Percentiles rank a stretch among this genome's conserved stretches.
These are phyloP conservation scores for Fagopyrum esculentum DNA, from an alignment of 148 eudicot genomes.

Conservation along the genomic window DNA sequence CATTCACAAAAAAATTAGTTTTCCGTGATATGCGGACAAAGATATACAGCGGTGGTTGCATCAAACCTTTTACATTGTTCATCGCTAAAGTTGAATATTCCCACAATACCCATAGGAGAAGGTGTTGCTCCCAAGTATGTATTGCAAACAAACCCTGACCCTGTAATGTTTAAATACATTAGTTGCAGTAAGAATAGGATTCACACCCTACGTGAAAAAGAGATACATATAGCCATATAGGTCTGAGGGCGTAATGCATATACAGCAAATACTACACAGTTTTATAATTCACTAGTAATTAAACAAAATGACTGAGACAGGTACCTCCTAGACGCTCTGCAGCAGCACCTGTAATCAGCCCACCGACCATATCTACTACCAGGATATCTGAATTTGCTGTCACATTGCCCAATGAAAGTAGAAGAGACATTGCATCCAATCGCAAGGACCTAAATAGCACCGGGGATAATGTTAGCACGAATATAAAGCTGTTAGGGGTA, in stretches of 20 bases:
- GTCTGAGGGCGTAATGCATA: background rate
- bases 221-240: background rate
- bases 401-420: slow-evolving; percentile 81
- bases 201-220: background rate
- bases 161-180: slow-evolving; percentile 29
- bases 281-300: background rate
- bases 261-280: background rate
- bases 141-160: slow-evolving; percentile 82
- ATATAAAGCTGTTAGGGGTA: background rate
- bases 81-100: slow-evolving; percentile 78
- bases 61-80: slow-evolving; percentile 67
- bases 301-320: slow-evolving; percentile 7
- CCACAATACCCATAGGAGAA: slow-evolving; percentile 68
- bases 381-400: slow-evolving; percentile 77
- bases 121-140: slow-evolving; percentile 45
- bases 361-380: slow-evolving; percentile 85
- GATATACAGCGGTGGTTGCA: background rate
- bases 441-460: slow-evolving; percentile 56
- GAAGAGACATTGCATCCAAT: slow-evolving; percentile 64
- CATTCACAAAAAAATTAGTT: background rate
- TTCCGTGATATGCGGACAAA: background rate
- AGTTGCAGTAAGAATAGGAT: slow-evolving; percentile 2
- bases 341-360: slow-evolving; percentile 81
- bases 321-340: slow-evolving; percentile 97
- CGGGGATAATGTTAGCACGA: background rate